Evolutionary conservation across 352 stramenopile genomes (phyloP), one percentile per base, ranked within the genome.

Genomic region (Aphanomyces stellatus): DNA sequence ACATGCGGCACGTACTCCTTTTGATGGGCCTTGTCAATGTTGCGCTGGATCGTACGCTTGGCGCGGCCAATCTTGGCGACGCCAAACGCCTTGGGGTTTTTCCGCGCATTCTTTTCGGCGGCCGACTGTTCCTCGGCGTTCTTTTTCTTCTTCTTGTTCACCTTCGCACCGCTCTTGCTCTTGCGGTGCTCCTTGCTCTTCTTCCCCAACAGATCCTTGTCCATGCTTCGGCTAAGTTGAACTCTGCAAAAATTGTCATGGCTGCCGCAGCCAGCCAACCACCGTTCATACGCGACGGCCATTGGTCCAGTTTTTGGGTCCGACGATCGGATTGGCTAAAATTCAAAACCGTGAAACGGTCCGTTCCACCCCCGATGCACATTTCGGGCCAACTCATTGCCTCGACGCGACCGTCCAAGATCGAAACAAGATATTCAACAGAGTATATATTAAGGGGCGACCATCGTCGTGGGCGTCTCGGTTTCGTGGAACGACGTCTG

Each of bases 81-180:
- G 41, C 81, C 83, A 75, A 99, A 99, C 1, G 98, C 98, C 65
- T 97, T 96, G 57, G 85, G 82, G 73, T 99, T 99, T 79, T 98
- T 95, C 72, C 97, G 92, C 25, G 89, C 82, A 13, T 88, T 74
- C 62, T 82, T 91, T 62, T 81, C 82, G 72, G 88, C 80, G 62
- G 88, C 84, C 60, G 87, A 80, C 62, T 84, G 81, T 74, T 93
- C 84, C 73, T 95, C 93, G 60, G 87, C 86, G 43, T 92, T 91
- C 61, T 90, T 87, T 79, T 98, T 98, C 71, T 98, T 96, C 72
- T 88, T 87, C 72, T 98, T 96, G 66, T 97, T 97, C 17, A 88
- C 88, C 75, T 98, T 98, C 55, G 87, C 85, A n/a, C 87, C 85
- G 33, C 74, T 74, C 72, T 89, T 93, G 74, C 81, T 74, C 79